Evolutionary conservation across 345 rosid genomes (phyloP).

Genomic region (Gynandropsis gynandra): DNA sequence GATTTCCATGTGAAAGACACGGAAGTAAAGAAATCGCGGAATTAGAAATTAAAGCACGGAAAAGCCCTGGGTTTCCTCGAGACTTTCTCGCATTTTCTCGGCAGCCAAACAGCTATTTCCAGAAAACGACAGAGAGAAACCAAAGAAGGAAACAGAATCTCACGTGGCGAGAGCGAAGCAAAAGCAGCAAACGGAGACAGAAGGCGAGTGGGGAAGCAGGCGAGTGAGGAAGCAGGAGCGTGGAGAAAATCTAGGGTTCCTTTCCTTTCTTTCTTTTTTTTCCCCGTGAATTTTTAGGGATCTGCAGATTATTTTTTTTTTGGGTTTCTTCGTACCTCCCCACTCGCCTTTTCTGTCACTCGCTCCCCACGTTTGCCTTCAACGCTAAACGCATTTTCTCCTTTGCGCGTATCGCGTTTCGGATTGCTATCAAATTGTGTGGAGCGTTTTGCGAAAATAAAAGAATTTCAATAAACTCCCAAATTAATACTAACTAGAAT

Average conservation of each 20-base stretch:
- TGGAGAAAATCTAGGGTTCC: slow-evolving; percentile 34
- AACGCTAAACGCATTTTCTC: slow-evolving; percentile 30
- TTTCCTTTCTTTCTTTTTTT: slow-evolving; percentile 24
- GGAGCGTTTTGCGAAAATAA: too few species aligned
- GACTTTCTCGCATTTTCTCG: slow-evolving; percentile 14
- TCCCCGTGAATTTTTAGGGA: slow-evolving; percentile 34
- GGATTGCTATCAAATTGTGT: too few species aligned
- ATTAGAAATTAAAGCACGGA: background rate
- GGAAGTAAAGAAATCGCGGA: background rate
- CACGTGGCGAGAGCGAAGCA: slow-evolving; percentile 15
- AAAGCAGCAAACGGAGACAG: slow-evolving; percentile 2
- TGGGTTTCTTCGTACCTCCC: background rate
- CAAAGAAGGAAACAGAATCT: slow-evolving; percentile 2
- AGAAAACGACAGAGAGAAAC: slow-evolving; percentile 11
- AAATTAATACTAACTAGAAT: too few species aligned
- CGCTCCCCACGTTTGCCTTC: slow-evolving; percentile 16
- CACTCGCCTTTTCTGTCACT: slow-evolving; percentile 15
- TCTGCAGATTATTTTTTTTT: slow-evolving; percentile 11
- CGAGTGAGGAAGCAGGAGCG: slow-evolving; percentile 35
- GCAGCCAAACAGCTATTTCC: slow-evolving; percentile 9
- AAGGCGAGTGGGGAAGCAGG: slow-evolving; percentile 29
- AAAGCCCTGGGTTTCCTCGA: background rate
- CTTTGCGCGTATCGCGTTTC: slow-evolving; percentile 25
- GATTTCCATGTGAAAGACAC: background rate
- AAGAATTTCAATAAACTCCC: too few species aligned